Percentiles rank a stretch among this genome's conserved stretches.
Evolutionary conservation across 257 asterid genomes (phyloP).

Genomic region (Nemophila menziesii): DNA sequence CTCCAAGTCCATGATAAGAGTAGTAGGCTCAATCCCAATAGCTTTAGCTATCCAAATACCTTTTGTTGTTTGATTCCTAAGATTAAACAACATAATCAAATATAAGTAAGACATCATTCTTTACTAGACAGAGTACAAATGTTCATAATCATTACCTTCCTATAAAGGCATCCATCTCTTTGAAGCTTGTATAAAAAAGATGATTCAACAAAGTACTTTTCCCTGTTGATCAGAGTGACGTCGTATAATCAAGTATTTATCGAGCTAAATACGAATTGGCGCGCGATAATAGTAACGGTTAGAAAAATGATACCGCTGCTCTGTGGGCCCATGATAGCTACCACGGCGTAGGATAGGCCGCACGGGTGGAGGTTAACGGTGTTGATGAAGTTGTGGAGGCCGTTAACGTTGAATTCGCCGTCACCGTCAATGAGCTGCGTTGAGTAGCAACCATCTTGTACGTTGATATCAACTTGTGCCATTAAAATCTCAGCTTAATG

Average conservation of each 20-base stretch:
- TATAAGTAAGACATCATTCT: background rate
- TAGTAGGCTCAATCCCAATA: conserved; percentile 81
- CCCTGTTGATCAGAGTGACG: conserved; percentile 39
- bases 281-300: conserved; percentile 1
- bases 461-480: background rate
- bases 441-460: conserved; percentile 36
- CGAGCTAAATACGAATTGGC: background rate
- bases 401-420: conserved; percentile 60
- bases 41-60: conserved; percentile 49
- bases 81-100: background rate
- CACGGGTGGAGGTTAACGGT: conserved; percentile 70
- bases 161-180: conserved; percentile 90
- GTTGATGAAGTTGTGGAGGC: conserved; percentile 64
- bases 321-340: conserved; percentile 99
- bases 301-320: conserved; percentile 64
- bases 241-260: background rate
- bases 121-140: background rate
- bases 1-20: conserved; percentile 92
- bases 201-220: conserved; percentile 87
- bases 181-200: conserved; percentile 63
- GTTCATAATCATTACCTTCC: conserved; percentile 41
- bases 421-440: conserved; percentile 95
- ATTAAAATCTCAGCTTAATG: background rate
- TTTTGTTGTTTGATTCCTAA: conserved; percentile 87
- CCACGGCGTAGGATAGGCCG: conserved; percentile 94